Evolutionary conservation across 2,329 filamentous ascomycete species (phyloP), one percentile per base, ranked within the genome.

Genomic region (Fusarium setosum): DNA sequence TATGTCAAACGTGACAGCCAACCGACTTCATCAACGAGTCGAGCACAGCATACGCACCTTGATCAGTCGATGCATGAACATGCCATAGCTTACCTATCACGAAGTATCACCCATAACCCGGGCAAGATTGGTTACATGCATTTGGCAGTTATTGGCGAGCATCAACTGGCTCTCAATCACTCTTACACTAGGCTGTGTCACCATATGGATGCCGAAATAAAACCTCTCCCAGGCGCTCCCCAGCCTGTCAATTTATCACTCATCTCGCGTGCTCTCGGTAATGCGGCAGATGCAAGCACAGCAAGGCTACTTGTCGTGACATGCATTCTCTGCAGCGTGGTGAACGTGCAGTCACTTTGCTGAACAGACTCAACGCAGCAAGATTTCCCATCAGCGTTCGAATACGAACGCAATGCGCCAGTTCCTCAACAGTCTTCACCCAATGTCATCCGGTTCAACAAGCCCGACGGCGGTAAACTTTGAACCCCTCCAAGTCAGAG

Each of bases 211-310:
- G 60, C 63, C 60, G 18, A 18, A 29, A 20, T n/a, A 47, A n/a
- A 48, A 65, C 34, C 45, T 52, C 18, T 56, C 48, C 40, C 40
- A 23, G 54, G 17, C 35, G 34, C 38, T 61, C 49, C 35, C 26
- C 32, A 47, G 34, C 41, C 47, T 56, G 50, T 53, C 42, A 53
- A 53, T 47, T 49, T 51, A 58, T 50, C 51, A 61, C 56, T 61
- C 56, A 67, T 53, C 35, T 67, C 44, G 59, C 48, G 60, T 65
- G 60, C 56, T 35, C 57, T 32, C 56, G 56, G 53, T 61, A 41
- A 37, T 51, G 55, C 51, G 56, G 48, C 48, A 65, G 44, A 57
- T 38, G 47, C 54, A 67, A 65, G 24, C 51, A 67, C 41, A 44
- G 40, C 58, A 29, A 63, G 63, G 49, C 44, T 45, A 56, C 51